Evolutionary conservation across 2,329 filamentous ascomycete species (phyloP).

Genomic region (Chaetomium strumarium): DNA sequence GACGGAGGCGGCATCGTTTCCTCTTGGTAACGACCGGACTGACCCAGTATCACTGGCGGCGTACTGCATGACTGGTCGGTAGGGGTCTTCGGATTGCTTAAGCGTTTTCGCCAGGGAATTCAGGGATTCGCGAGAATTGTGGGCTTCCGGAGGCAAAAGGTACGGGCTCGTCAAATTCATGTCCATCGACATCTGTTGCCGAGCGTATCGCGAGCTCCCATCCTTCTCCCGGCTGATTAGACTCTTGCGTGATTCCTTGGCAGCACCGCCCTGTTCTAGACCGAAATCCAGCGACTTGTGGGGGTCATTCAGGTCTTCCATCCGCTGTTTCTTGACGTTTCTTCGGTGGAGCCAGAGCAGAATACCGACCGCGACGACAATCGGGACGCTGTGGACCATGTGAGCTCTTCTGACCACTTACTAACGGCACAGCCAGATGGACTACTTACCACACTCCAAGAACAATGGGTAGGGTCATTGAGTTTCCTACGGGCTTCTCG

Average conservation of each 20-base stretch:
- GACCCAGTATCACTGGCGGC: slow-evolving; percentile 52
- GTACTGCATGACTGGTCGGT: slow-evolving; percentile 59
- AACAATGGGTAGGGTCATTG: slow-evolving; percentile 58
- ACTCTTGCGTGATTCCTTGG: slow-evolving; percentile 41
- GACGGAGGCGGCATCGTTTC: slow-evolving; percentile 39
- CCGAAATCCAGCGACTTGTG: slow-evolving; percentile 93
- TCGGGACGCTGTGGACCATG: slow-evolving; percentile 58
- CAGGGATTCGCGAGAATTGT: slow-evolving; percentile 78
- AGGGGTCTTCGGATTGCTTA: slow-evolving; percentile 74
- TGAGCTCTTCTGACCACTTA: slow-evolving; percentile 15
- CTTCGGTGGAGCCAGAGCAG: slow-evolving; percentile 74
- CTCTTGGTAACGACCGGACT: slow-evolving; percentile 44
- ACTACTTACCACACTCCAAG: slow-evolving; percentile 63
- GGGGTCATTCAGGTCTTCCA: slow-evolving; percentile 79
- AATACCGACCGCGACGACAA: slow-evolving; percentile 59
- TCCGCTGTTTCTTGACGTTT: slow-evolving; percentile 62
- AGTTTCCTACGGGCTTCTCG: slow-evolving; percentile 52
- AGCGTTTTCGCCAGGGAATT: slow-evolving; percentile 76
- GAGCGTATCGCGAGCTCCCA: slow-evolving; percentile 37
- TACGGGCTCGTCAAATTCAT: slow-evolving; percentile 80
- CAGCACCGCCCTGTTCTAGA: slow-evolving; percentile 47
- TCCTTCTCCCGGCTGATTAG: slow-evolving; percentile 52
- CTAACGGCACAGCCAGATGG: not conserved
- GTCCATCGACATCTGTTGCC: slow-evolving; percentile 59
- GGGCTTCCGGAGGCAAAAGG: slow-evolving; percentile 76